A percentile compares a stretch with the other conserved stretches of the same genome.
phyloP scores from a whole-genome alignment of 352 stramenopile species.

The Phytophthora meadii region DNA sequence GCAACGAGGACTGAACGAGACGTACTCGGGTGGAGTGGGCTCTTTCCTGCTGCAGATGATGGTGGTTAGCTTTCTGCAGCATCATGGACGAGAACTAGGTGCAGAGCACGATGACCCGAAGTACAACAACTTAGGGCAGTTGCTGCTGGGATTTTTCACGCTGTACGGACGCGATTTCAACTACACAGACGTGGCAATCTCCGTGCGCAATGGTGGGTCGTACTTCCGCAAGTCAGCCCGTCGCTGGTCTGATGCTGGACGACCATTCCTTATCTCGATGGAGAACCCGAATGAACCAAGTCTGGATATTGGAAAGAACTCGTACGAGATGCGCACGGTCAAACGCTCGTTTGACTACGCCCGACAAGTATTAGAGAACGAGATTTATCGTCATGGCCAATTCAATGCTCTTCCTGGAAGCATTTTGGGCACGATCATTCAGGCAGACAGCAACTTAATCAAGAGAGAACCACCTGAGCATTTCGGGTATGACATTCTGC shows the following conservation, averaged over 20 bases:
- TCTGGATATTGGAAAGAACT: slow-evolving; percentile 93
- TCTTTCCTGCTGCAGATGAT: slow-evolving; percentile 96
- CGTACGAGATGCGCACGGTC: slow-evolving; percentile 92
- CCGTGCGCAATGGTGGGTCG: slow-evolving; percentile 90
- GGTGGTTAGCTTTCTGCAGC: slow-evolving; percentile 95
- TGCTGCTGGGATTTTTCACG: slow-evolving; percentile 96
- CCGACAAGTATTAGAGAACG: slow-evolving; percentile 71
- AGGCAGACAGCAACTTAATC: slow-evolving; percentile 68
- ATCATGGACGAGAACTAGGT: slow-evolving; percentile 70
- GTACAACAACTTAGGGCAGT: slow-evolving; percentile 91
- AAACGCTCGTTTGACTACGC: slow-evolving; percentile 92
- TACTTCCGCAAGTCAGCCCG: slow-evolving; percentile 94
- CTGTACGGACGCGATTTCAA: slow-evolving; percentile 95
- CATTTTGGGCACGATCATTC: slow-evolving; percentile 81
- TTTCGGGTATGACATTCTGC: slow-evolving; percentile 78
- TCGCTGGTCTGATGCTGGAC: slow-evolving; percentile 68
- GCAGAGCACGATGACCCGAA: slow-evolving; percentile 65
- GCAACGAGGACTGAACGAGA: slow-evolving; percentile 94
- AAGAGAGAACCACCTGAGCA: slow-evolving; percentile 55
- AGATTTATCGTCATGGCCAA: slow-evolving; percentile 74
- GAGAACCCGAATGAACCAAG: slow-evolving; percentile 95
- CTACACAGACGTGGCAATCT: slow-evolving; percentile 93
- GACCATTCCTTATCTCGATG: slow-evolving; percentile 90
- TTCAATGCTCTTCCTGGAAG: slow-evolving; percentile 69
- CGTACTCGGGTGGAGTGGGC: slow-evolving; percentile 94